Evolutionary conservation across 129 eudicot species (phyloP).

Genomic region (Heracleum sosnowskyi): DNA sequence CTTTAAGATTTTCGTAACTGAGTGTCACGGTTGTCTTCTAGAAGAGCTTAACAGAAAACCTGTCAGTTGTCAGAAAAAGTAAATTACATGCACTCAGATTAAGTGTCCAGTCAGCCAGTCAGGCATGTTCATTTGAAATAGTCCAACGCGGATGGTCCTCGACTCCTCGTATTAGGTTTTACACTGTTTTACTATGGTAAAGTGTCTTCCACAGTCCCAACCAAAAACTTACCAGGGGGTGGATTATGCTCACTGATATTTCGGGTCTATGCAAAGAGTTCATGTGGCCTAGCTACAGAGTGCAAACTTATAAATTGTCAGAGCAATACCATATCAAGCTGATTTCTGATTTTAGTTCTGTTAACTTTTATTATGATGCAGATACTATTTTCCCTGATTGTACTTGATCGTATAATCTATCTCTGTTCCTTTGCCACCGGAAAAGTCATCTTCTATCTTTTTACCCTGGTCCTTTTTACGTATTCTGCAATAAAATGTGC

Average conservation of each 20-base stretch:
- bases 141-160: neutral
- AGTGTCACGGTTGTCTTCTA: neutral
- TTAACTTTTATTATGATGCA: slow-evolving; percentile 5
- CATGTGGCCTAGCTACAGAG: neutral
- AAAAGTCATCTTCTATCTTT: slow-evolving; percentile 45
- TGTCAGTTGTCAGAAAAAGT: neutral
- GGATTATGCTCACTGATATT: neutral
- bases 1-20: neutral
- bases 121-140: neutral
- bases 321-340: neutral
- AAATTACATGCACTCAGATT: neutral
- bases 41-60: too few relatives aligned
- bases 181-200: neutral
- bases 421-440: slow-evolving; percentile 46
- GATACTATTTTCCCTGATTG: slow-evolving; percentile 43
- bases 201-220: neutral
- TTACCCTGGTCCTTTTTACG: slow-evolving; percentile 38
- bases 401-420: slow-evolving; percentile 47
- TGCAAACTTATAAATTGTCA: neutral
- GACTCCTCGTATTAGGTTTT: neutral
- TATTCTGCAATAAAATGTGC: slow-evolving; percentile 33
- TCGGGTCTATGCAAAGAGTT: neutral
- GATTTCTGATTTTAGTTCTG: neutral
- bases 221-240: neutral
- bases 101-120: neutral